phyloP scores from a whole-genome alignment of 2,329 filamentous ascomycete genomes.

The Phaeomoniella chlamydospora region DNA sequence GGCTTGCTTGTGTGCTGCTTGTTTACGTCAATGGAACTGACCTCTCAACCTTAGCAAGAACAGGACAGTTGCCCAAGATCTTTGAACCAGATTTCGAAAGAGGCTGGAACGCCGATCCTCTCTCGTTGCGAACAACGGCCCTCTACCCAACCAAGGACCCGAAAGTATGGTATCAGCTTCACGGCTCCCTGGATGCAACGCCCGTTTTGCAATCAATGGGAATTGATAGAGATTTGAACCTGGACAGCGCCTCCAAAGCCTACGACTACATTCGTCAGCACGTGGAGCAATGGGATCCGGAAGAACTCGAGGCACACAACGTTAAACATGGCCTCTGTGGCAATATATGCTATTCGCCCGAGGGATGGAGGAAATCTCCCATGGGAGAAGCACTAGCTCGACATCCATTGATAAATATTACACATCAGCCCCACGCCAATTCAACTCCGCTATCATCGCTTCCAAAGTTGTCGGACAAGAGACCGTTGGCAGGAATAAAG shows the following conservation, averaged over 20 bases:
- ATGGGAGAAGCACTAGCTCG: slow-evolving; percentile 28
- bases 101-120: slow-evolving; percentile 19
- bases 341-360: slow-evolving; percentile 28
- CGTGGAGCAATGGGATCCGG: slow-evolving; percentile 18
- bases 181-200: slow-evolving; percentile 32
- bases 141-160: slow-evolving; percentile 34
- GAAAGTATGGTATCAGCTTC: slow-evolving; percentile 34
- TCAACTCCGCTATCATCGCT: slow-evolving; percentile 19
- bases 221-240: slow-evolving; percentile 16
- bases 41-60: slow-evolving; percentile 13
- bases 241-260: slow-evolving; percentile 12
- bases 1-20: slow-evolving; percentile 25
- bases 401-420: slow-evolving; percentile 28
- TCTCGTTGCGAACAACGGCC: slow-evolving; percentile 26
- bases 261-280: slow-evolving; percentile 17
- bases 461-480: slow-evolving; percentile 15
- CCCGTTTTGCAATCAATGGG: slow-evolving; percentile 31
- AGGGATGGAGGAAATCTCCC: slow-evolving; percentile 26
- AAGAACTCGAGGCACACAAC: slow-evolving; percentile 29
- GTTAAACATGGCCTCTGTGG: slow-evolving; percentile 27
- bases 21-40: slow-evolving; percentile 23
- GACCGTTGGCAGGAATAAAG: slow-evolving; percentile 30
- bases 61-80: slow-evolving; percentile 14
- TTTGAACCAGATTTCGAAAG: slow-evolving; percentile 23
- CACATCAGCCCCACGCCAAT: slow-evolving; percentile 17